phyloP scores from a whole-genome alignment of 1,139 yeast genomes.

The Scheffersomyces titani region DNA sequence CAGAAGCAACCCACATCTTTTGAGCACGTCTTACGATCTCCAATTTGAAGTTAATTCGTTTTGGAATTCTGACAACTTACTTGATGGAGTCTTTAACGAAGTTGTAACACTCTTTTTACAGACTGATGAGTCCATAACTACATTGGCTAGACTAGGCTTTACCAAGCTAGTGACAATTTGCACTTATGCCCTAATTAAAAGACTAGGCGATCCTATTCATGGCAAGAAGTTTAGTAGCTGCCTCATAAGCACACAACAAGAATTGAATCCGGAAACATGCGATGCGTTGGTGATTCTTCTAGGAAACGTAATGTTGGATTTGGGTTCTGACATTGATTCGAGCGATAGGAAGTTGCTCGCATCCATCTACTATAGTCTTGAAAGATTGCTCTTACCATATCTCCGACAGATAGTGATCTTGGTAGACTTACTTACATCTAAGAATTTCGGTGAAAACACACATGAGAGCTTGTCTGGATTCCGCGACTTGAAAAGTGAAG shows the following conservation, averaged over 20 bases:
- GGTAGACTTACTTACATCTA: conserved; percentile 33
- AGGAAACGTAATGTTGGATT: neutral
- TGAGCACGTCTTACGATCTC: conserved; percentile 14
- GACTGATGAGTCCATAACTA: conserved; percentile 43
- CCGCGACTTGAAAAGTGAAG: conserved; percentile 16
- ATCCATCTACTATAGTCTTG: conserved; percentile 27
- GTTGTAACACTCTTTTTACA: conserved; percentile 41
- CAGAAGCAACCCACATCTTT: conserved; percentile 16
- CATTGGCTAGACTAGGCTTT: conserved; percentile 33
- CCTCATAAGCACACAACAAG: neutral
- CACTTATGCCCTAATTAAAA: conserved; percentile 19
- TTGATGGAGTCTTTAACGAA: conserved; percentile 40
- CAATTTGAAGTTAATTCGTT: conserved; percentile 18
- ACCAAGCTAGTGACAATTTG: conserved; percentile 27
- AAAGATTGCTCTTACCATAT: conserved; percentile 33
- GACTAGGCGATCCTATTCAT: conserved; percentile 1
- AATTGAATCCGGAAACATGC: neutral
- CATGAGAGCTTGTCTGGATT: conserved; percentile 20
- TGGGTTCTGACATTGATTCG: conserved; percentile 1
- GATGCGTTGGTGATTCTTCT: neutral
- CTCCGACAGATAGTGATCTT: conserved; percentile 40
- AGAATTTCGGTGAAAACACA: conserved; percentile 24
- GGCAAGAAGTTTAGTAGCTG: neutral
- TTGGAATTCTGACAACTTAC: conserved; percentile 25
- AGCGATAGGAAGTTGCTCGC: conserved; percentile 9